A percentile compares a stretch with the other conserved stretches of the same genome.
Conservation (phyloP, 2,329 filamentous ascomycete genomes). For the Oidium heveae region DNA sequence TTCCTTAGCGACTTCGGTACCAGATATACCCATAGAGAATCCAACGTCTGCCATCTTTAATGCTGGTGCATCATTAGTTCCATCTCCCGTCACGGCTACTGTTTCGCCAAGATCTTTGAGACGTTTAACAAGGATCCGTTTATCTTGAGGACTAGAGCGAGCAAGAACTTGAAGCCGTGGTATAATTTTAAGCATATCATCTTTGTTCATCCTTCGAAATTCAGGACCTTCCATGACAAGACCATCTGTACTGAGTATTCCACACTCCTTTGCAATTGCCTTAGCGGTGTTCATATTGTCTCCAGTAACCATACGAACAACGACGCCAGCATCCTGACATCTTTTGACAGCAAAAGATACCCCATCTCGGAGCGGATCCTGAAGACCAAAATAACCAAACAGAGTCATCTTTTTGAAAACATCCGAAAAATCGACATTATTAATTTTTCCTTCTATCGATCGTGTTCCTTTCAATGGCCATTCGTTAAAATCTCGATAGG, state of each 20-base stretch:
- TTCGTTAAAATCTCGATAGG: conserved; percentile 45
- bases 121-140: conserved; percentile 35
- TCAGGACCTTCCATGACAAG: conserved; percentile 43
- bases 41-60: conserved; percentile 41
- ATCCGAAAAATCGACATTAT: conserved; percentile 38
- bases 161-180: conserved; percentile 42
- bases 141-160: conserved; percentile 44
- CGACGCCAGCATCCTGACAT: conserved; percentile 42
- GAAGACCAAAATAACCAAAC: conserved; percentile 46
- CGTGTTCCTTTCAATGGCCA: conserved; percentile 37
- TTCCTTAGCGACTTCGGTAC: conserved; percentile 38
- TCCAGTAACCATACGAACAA: conserved; percentile 50
- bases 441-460: conserved; percentile 30
- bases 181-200: conserved; percentile 31
- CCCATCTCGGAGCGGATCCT: conserved; percentile 44
- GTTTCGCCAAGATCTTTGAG: conserved; percentile 40
- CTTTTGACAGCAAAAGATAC: conserved; percentile 41
- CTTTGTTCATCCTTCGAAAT: conserved; percentile 34
- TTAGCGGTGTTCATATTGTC: conserved; percentile 48
- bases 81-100: conserved; percentile 40
- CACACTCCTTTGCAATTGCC: conserved; percentile 50
- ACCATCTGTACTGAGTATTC: conserved; percentile 27
- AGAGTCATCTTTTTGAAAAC: conserved; percentile 51
- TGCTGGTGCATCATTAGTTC: conserved; percentile 40
- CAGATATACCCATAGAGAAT: conserved; percentile 41